Evolutionary conservation across 345 rosid genomes (phyloP).

Genomic region (Streptanthus diversifolius): DNA sequence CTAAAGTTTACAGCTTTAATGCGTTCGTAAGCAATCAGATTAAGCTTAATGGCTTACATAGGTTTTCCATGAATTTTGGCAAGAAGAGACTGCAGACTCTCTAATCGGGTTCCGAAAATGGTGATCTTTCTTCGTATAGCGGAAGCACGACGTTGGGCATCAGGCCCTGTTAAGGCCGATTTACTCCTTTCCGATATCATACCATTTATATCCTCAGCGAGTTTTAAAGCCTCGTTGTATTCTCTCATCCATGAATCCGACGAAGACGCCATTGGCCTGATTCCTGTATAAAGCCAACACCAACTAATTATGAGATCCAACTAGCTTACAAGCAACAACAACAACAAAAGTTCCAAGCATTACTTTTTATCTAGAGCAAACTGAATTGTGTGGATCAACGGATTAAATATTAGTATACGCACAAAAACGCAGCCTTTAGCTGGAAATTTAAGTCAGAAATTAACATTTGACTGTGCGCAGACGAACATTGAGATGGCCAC

Average conservation of each 20-base stretch:
- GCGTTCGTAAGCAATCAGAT: neutral
- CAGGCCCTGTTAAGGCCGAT: constrained; percentile 64
- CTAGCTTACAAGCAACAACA: neutral
- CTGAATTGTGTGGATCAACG: neutral
- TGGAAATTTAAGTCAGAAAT: neutral
- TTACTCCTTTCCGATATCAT: constrained; percentile 73
- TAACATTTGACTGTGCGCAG: neutral
- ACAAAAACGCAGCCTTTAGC: neutral
- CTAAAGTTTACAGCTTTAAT: neutral
- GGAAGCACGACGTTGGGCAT: constrained; percentile 82
- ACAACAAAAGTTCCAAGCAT: neutral
- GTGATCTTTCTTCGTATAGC: constrained; percentile 85
- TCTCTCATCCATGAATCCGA: constrained; percentile 84
- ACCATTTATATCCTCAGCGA: constrained; percentile 72
- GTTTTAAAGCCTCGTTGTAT: constrained; percentile 68
- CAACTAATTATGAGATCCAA: neutral
- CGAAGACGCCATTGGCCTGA: constrained; percentile 61
- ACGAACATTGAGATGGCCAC: neutral
- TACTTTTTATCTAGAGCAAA: neutral
- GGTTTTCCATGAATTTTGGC: constrained; percentile 65
- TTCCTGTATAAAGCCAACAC: neutral
- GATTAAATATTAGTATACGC: neutral
- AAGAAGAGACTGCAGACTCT: constrained; percentile 69
- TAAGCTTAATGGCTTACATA: constrained; percentile 44
- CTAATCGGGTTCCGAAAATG: constrained; percentile 78